Percentiles rank a stretch among this genome's conserved stretches.
Conservation (phyloP, 495 filamentous ascomycete species). For the Lasiosphaeris hirsuta region DNA sequence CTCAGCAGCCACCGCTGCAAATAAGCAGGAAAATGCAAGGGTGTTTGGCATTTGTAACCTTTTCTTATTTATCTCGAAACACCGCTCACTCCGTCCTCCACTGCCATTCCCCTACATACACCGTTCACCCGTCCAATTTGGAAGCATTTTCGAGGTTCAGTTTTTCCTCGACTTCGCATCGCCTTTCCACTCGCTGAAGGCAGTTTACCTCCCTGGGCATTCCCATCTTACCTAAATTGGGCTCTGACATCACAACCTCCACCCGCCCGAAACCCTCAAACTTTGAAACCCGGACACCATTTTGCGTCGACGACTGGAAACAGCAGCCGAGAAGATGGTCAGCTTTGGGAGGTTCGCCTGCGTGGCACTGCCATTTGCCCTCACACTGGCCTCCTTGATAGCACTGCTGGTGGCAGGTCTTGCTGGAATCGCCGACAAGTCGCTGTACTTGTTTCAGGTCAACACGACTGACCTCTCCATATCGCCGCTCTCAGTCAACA, state of each 20-base stretch:
- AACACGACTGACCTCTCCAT: conserved; percentile 49
- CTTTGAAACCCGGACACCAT: neutral
- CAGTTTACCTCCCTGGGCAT: neutral
- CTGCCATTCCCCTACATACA: neutral
- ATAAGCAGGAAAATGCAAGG: conserved; percentile 2
- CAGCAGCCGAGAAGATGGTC: conserved; percentile 21
- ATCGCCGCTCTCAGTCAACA: conserved; percentile 23
- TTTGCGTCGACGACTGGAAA: neutral
- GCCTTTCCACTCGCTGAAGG: conserved; percentile 12
- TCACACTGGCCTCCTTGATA: conserved; percentile 70
- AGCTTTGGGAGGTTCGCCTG: conserved; percentile 69
- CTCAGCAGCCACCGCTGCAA: neutral
- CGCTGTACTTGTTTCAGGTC: conserved; percentile 72
- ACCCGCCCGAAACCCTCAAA: neutral
- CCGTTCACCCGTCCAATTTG: conserved; percentile 5
- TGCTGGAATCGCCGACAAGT: conserved; percentile 65
- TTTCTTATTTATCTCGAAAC: conserved; percentile 14
- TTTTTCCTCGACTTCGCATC: neutral
- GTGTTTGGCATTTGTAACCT: neutral
- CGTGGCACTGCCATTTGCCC: conserved; percentile 73
- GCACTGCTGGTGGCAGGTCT: conserved; percentile 70
- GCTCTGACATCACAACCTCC: neutral
- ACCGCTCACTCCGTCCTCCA: neutral
- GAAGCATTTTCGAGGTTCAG: neutral
- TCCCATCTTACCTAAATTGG: neutral